Percentiles rank a stretch among this genome's conserved stretches.
phyloP scores from a whole-genome alignment of 2,329 filamentous ascomycete species.

The Amphichorda felina region DNA sequence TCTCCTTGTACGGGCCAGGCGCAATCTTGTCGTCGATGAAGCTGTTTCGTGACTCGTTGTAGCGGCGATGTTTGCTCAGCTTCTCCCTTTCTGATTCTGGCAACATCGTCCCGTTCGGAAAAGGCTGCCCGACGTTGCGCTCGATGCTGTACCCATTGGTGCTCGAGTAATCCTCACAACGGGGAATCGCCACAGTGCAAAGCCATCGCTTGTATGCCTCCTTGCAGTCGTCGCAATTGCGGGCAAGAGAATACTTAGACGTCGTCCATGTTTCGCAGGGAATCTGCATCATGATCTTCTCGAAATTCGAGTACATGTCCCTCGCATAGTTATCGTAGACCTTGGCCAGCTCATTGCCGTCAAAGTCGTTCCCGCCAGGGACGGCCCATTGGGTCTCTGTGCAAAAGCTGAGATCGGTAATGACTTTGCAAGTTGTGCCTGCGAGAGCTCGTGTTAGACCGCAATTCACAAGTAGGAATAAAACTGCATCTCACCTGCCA shows the following conservation, averaged over 20 bases:
- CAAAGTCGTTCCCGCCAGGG: slow-evolving; percentile 53
- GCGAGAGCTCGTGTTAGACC: no score
- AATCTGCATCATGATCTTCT: slow-evolving; percentile 70
- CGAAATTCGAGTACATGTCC: slow-evolving; percentile 63
- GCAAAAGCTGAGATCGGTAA: slow-evolving; percentile 85
- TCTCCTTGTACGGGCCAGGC: slow-evolving; percentile 88
- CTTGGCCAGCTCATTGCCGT: slow-evolving; percentile 48
- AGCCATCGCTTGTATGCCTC: slow-evolving; percentile 87
- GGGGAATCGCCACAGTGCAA: slow-evolving; percentile 83
- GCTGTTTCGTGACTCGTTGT: slow-evolving; percentile 49
- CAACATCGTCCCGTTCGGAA: slow-evolving; percentile 54
- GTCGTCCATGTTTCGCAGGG: slow-evolving; percentile 68
- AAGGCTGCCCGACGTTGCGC: slow-evolving; percentile 60
- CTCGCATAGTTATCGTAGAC: slow-evolving; percentile 71
- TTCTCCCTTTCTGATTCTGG: slow-evolving; percentile 18
- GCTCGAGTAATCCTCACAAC: slow-evolving; percentile 73
- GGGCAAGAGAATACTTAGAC: slow-evolving; percentile 70
- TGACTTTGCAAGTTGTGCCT: slow-evolving; percentile 74
- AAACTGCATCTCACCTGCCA: slow-evolving; percentile 42
- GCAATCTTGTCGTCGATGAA: slow-evolving; percentile 59
- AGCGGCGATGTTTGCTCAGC: background rate
- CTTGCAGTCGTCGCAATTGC: slow-evolving; percentile 64
- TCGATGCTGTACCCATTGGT: slow-evolving; percentile 27
- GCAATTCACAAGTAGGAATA: slow-evolving; percentile 1
- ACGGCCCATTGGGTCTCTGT: slow-evolving; percentile 83